Base-by-base conservation (phyloP, 257 asterid genomes). In the Plantago major region DNA sequence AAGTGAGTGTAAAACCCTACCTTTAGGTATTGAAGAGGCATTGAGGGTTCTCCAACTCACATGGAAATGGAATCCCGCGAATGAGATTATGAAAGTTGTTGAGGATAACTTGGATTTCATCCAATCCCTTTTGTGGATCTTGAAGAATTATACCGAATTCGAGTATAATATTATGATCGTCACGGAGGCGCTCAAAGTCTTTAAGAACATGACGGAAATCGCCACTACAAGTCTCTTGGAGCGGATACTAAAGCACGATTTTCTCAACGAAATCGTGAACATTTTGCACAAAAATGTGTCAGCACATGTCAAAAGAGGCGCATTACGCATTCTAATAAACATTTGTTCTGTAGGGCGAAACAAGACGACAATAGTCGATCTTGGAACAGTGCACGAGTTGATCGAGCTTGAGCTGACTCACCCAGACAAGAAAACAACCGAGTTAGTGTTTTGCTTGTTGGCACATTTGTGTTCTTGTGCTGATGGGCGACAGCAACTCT, bases 401-500 rank as follows among this genome's bases (percentile, higher is more conserved):
- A 64, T 93, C 12, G 99, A 93, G 30, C 67, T 82, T 10, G 96
- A 83, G 48, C 10, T 91, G 7, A 45, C 47, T 40, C 48, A 46
- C 30, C 80, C 64, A 54, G 85, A 73, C 17, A 80, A 63, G 78
- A 70, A 50, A 40, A 77, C 76, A 0, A 72, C 84, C 26, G 99
- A 92, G 70, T 74, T 87, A 5, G 67, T 76, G 0, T 71, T 92
- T 67, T 15, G 72, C 45, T 79, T 83, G 9, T 49, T 92, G 62
- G 87, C 95, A 13, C 78, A 75, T 4, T 54, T 89, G 52, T 89
- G 96, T 45, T 63, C 83, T 42, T 78, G 82, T 26, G 99, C 99
- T 3, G 95, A 92, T 14, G 99, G 97, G 2, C 77, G 99, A 71
- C 95, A 87, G 45, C 72, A 87, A 64, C 72, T 92, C 12, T 53